Base-by-base conservation (phyloP, 2,329 filamentous ascomycete genomes). In the Paecilomyces formosus region DNA sequence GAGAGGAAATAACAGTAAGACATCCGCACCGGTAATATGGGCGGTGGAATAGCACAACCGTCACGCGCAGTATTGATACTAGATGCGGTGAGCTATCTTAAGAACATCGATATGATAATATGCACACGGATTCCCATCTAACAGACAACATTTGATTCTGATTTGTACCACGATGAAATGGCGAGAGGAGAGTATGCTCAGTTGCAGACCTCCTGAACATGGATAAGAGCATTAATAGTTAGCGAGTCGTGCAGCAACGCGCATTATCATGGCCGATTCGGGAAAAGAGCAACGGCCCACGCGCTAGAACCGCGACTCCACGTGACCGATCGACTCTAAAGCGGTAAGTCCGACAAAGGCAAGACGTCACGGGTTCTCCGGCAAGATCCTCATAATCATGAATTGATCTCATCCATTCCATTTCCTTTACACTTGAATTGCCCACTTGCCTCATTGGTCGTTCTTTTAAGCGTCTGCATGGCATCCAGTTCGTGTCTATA, bases 251-350 rank as follows among this genome's bases (percentile, higher is more conserved):
- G 24, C 1, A 4, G 24, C 1, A 4, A 57, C 45, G 49, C 35
- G 45, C 35, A 45, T 15, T 45, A 22, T 22, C 18, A 52, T n/a
- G n/a, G 6, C 49, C 49, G 22, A 28, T 52, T 24, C 50, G 13
- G 50, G 21, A 9, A 30, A 52, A 49, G 18, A 60, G 56, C 3
- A 7, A 56, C 58, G 3, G 24, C 24, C 5, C 8, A 21, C 21
- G 18, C 8, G 26, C 57, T 61, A 58, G 58, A 54, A n/a, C 58
- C 61, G 49, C 60, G 60, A 12, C n/a, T 22, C 53, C 63, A 65
- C 57, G 15, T 45, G 39, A 45, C n/a, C 39, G 5, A 18, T 9
- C n/a, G 7, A 45, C 15, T 8, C 9, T 7, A 45, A 21, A 1
- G 9, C 2, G n/a, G 8, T 12, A 11, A 31, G 24, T 26, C 24